phyloP scores from a whole-genome alignment of 805 yeast genomes.

The Starmera pachycereana region DNA sequence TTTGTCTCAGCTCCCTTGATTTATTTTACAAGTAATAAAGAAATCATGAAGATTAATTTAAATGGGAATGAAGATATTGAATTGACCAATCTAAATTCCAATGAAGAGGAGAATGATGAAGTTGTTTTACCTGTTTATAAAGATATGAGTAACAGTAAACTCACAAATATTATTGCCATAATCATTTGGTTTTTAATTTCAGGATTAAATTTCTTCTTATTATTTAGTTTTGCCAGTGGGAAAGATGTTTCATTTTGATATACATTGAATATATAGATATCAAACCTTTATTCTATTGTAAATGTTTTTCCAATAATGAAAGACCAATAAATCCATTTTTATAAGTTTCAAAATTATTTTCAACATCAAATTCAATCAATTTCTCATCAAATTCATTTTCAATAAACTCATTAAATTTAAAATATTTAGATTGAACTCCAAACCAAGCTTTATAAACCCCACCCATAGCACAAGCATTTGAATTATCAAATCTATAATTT shows the following conservation, averaged over 20 bases:
- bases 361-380: constrained; percentile 9
- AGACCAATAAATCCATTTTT: constrained; percentile 21
- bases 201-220: constrained; percentile 55
- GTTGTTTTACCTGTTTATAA: constrained; percentile 12
- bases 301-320: constrained; percentile 19
- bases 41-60: constrained; percentile 51
- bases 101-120: constrained; percentile 5
- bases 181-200: constrained; percentile 62
- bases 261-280: neutral
- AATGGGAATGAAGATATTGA: constrained; percentile 7
- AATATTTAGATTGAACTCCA: too few species aligned
- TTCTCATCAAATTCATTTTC: neutral
- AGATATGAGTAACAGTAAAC: constrained; percentile 33
- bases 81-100: constrained; percentile 6
- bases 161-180: constrained; percentile 41
- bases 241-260: constrained; percentile 26
- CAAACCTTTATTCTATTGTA: constrained; percentile 2
- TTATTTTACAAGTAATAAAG: constrained; percentile 62
- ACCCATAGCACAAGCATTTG: constrained; percentile 89
- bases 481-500: constrained; percentile 60
- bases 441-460: constrained; percentile 68
- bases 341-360: constrained; percentile 20
- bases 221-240: constrained; percentile 38
- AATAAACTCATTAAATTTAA: neutral
- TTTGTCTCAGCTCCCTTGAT: constrained; percentile 83